A percentile compares a stretch with the other conserved stretches of the same genome.
Evolutionary conservation across 495 filamentous ascomycete genomes (phyloP).

Genomic region (Penicillium paradoxum): DNA sequence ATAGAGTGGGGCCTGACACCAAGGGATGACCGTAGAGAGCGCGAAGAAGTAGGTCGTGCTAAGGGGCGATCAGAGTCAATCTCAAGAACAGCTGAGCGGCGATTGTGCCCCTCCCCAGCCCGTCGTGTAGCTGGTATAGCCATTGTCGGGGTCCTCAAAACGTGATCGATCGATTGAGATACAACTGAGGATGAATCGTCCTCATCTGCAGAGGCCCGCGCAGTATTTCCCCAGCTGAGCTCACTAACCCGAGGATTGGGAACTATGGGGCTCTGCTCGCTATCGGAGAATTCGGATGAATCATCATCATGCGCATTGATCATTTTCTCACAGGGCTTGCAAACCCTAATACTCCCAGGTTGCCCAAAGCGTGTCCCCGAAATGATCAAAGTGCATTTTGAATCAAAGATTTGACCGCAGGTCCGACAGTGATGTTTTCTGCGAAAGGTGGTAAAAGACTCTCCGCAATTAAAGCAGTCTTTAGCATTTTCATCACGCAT

Average conservation of each 20-base stretch:
- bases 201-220: slow-evolving; percentile 31
- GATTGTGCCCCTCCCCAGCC: slow-evolving; percentile 73
- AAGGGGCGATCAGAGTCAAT: slow-evolving; percentile 71
- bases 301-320: slow-evolving; percentile 88
- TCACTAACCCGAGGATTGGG: slow-evolving; percentile 38
- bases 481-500: slow-evolving; percentile 99
- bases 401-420: slow-evolving; percentile 95
- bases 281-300: slow-evolving; percentile 82
- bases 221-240: slow-evolving; percentile 22
- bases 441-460: slow-evolving; percentile 86
- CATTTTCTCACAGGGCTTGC: slow-evolving; percentile 89
- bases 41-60: slow-evolving; percentile 79
- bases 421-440: slow-evolving; percentile 93
- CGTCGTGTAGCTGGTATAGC: slow-evolving; percentile 83
- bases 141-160: slow-evolving; percentile 59
- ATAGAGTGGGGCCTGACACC: slow-evolving; percentile 60
- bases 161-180: slow-evolving; percentile 45
- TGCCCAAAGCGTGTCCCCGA: slow-evolving; percentile 85
- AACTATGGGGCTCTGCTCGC: slow-evolving; percentile 53
- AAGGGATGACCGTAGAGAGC: slow-evolving; percentile 80
- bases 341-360: slow-evolving; percentile 78
- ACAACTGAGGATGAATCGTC: slow-evolving; percentile 43
- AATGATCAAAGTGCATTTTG: slow-evolving; percentile 88
- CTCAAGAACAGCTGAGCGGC: slow-evolving; percentile 84
- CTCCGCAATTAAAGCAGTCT: slow-evolving; percentile 90